Evolutionary conservation across 805 yeast genomes (phyloP), one percentile per base, ranked within the genome.

Genomic region (Candida qinlingensis): DNA sequence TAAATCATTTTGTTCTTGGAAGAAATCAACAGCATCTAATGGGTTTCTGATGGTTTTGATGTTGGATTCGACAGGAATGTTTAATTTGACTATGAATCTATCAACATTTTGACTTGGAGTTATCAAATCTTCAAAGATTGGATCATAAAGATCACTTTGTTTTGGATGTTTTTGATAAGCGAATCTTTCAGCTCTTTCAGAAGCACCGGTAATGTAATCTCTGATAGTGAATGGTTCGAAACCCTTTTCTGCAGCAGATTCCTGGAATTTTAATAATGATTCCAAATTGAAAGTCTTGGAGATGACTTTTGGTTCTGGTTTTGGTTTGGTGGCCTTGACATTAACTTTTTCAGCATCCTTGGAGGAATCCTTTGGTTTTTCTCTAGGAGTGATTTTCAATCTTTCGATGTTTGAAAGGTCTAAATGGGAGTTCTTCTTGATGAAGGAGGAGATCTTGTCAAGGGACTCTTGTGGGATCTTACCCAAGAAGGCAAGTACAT

Each of bases 401-500:
- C 55, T 62, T 48, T 77, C 76, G 52, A 90, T 80, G 64, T 85
- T 79, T 39, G 88, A 76, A 51, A 90, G 71, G 63, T 91, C 96
- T 54, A 90, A 71, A 58, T 79, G 83, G 53, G 78, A 76, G 54
- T 76, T 76, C 34, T 74, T 66, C 44, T 76, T 71, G 54, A 91
- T 66, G 60, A 71, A 83, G 31, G 77, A 68, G 6, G 86, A 72
- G 49, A 91, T 73, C 25, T 69, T 64, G 19, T 67, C 58, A 27
- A 81, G 80, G 6, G 83, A 68, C 7, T 77, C 81, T 37, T 70
- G 58, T 9, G 87, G 67, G 46, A 91, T 85, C 52, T 77, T 67
- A 30, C 98, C 97, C 45, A 91, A 61, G 62, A 79, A 81, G 0
- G 95, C 94, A 55, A 91, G 74, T 1, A 91, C 92, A 65, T 92